Evolutionary conservation across 2,329 filamentous ascomycete species (phyloP), one percentile per base, ranked within the genome.

Genomic region (Aspergillus uvarum): DNA sequence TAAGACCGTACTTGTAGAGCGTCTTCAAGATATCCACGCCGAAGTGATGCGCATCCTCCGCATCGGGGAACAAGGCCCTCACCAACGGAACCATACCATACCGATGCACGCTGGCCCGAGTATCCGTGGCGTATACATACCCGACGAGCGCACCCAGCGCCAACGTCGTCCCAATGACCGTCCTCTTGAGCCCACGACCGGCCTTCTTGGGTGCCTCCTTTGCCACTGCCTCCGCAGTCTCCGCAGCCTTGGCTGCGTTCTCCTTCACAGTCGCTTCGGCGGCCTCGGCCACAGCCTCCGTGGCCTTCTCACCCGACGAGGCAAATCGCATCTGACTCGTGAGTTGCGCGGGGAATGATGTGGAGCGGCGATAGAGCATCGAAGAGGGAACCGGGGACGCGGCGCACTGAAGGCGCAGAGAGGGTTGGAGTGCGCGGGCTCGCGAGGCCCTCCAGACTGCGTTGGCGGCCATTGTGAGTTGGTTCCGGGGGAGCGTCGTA

Each of bases 31-130:
- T 81, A 42, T 82, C 79, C 2, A 91, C 92, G 54, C 91, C 90
- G 22, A 83, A 81, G 70, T 96, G 89, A 74, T 99, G 95, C n/a
- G 94, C 95, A 44, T 96, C 92, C 76, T 99, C 95, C 12, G 80
- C 79, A 68, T 82, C 80, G 3, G 74, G 74, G 59, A 75, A 80
- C 6, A 80, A 49, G 61, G 70, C 62, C 32, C 79, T 66, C 7
- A 82, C 69, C 51, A 79, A 62, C 48, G 77, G 79, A 44, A 80
- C 87, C 14, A 89, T 80, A 31, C 89, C 75, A 76, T 85, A 91
- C 68, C 83, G 84, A 75, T 93, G 89, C 60, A 88, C 71, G 59
- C 86, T 89, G 47, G 89, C 87, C 62, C 90, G 82, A 6, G 89
- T 92, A 73, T 92, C 90, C 56, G 89, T 92, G n/a, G 81, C 77